Evolutionary conservation across 1,284 basidiomycete species (phyloP).

Genomic region (Uromyces viciae-fabae): DNA sequence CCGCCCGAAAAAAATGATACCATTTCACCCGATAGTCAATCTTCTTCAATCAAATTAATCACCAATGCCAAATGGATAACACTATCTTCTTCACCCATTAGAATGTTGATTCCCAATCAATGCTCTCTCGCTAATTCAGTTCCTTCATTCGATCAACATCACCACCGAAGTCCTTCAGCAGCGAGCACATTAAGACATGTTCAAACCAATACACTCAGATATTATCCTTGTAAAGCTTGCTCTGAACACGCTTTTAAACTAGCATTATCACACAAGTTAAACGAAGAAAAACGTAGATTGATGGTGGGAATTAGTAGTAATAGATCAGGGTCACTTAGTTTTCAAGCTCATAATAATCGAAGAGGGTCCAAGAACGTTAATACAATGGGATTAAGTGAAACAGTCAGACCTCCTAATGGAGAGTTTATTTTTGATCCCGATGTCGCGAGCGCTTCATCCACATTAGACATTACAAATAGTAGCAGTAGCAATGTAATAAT

Average conservation of each 20-base stretch:
- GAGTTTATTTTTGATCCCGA: too few species aligned
- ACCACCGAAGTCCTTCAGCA: conserved; percentile 3
- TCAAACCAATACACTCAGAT: conserved; percentile 23
- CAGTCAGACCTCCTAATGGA: too few species aligned
- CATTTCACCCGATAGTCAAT: neutral
- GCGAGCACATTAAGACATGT: neutral
- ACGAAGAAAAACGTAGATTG: conserved; percentile 29
- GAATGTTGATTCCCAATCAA: neutral
- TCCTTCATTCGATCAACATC: conserved; percentile 30
- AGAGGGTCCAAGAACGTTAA: too few species aligned
- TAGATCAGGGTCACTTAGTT: too few species aligned
- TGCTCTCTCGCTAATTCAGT: conserved; percentile 24
- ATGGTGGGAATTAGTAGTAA: too few species aligned
- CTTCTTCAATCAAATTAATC: neutral
- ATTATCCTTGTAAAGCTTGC: conserved; percentile 42
- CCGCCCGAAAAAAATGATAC: neutral
- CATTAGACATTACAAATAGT: too few species aligned
- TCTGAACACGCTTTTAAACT: conserved; percentile 45
- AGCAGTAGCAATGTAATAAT: too few species aligned
- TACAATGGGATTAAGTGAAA: too few species aligned
- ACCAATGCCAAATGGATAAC: neutral
- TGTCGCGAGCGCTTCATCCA: too few species aligned
- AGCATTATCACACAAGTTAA: conserved; percentile 36
- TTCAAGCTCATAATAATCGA: too few species aligned
- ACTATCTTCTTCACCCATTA: neutral